phyloP scores from a whole-genome alignment of 352 stramenopile species.

The Phytophthora crassamura region DNA sequence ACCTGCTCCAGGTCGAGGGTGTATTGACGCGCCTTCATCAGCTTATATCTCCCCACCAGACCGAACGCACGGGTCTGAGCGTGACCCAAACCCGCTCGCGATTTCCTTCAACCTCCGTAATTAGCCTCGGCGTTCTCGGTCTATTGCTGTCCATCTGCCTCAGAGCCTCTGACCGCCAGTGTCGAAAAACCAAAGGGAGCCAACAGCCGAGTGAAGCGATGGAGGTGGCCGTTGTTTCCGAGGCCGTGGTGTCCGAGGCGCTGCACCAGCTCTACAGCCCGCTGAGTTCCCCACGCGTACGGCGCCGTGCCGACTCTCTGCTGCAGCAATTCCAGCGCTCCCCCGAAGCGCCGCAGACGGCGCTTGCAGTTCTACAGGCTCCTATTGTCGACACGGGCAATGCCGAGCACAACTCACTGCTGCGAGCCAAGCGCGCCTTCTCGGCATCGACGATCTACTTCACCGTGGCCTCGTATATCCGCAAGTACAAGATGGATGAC shows the following conservation, averaged over 20 bases:
- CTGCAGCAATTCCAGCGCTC: slow-evolving; percentile 81
- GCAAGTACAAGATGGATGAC: slow-evolving; percentile 80
- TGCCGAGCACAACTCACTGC: slow-evolving; percentile 34
- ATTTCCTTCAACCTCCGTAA: slow-evolving; percentile 2
- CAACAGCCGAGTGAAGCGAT: slow-evolving; percentile 33
- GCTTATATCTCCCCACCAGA: too few relatives aligned
- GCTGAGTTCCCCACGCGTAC: slow-evolving; percentile 66
- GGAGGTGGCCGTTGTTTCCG: slow-evolving; percentile 46
- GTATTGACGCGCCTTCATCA: too few relatives aligned
- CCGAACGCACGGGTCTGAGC: too few relatives aligned
- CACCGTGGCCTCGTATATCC: slow-evolving; percentile 66
- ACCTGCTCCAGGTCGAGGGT: too few relatives aligned
- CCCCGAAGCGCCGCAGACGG: slow-evolving; percentile 62
- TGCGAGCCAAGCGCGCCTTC: slow-evolving; percentile 68
- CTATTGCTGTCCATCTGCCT: slow-evolving; percentile 28
- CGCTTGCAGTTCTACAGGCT: slow-evolving; percentile 60
- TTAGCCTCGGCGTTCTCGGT: slow-evolving; percentile 2
- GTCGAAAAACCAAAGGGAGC: slow-evolving; percentile 10
- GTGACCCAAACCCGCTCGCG: background rate
- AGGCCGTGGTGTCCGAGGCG: slow-evolving; percentile 56
- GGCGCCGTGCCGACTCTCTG: slow-evolving; percentile 75
- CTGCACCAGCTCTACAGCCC: slow-evolving; percentile 81
- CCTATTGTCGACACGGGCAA: slow-evolving; percentile 50
- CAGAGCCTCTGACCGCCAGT: slow-evolving; percentile 6
- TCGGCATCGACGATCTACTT: slow-evolving; percentile 79